Base-by-base conservation (phyloP, 495 filamentous ascomycete genomes). In the Pyrenula aspistea region DNA sequence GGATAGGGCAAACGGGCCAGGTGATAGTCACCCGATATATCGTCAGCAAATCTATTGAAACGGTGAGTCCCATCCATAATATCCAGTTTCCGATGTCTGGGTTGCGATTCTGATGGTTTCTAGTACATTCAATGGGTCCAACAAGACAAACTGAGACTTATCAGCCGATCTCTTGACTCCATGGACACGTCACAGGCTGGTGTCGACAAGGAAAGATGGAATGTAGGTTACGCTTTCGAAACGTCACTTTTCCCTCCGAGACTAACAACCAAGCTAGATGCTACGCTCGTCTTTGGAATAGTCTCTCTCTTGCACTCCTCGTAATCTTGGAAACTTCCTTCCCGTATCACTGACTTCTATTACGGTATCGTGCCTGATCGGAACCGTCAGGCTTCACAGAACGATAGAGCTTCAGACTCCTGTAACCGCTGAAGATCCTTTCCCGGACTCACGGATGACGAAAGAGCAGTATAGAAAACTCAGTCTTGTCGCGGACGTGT, bases 31-130 rank as follows among this genome's bases (percentile, higher is more conserved):
- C 84, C 12, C 81, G 90, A 42, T 97, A 85, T 67, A 84, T 98
- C 67, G 96, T 96, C 88, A 77, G 77, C 24, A 73, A 77, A 56
- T 94, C 87, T 62, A 94, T 98, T 54, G 93, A 98, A 69, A 12
- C 2, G 3, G 24, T 53, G 19, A 24, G 48, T 52, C 2, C 51
- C 49, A 21, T 48, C 53, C 11, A 50, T 24, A 22, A 42, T 56
- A 23, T 50, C 49, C 57, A 15, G 23, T 11, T 56, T 22, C 24
- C 24, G 55, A 23, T 57, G 21, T 15, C 10, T 19, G 48, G 31
- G 54, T 8, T 31, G 12, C 19, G 22, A 3, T 10, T 21, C 55
- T 59, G 31, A 59, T 49, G 12, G 51, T 31, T 22, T 47, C 21
- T 23, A 61, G 59, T 61, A 61, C 48, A 22, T 61, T 12, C 56